Evolutionary conservation across 2,329 filamentous ascomycete genomes (phyloP), one percentile per base, ranked within the genome.

Genomic region (Venturia aucupariae): DNA sequence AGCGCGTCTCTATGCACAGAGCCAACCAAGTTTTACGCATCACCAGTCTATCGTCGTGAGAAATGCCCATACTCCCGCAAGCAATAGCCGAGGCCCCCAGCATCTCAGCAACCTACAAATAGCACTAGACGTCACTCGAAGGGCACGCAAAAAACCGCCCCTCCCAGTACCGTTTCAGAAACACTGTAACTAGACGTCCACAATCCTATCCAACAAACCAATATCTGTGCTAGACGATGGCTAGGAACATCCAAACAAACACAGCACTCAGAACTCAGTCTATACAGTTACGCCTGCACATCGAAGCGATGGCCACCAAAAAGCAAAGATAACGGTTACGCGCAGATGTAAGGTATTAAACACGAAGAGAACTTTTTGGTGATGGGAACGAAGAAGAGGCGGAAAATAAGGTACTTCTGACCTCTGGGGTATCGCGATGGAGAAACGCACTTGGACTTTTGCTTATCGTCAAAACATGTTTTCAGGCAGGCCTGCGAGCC

Each of bases 401-500:
- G 13, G 51, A 57, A 35, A n/a, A 57, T 17, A 3, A 22, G 19
- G 30, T 57, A 35, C 51, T 55, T n/a, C 10, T 51, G 24, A 17
- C 46, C 46, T 51, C 27, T 32, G 51, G 51, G 51, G 51, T 35
- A 57, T 35, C 51, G 51, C 46, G 46, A 27, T 17, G 44, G 10
- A 15, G 11, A 27, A 51, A 24, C 24, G 10, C 46, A 51, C 46
- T 51, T 11, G 13, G 15, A 57, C 11, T 57, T 54, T 54, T 54
- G 48, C 10, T 54, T 15, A 17, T 17, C 48, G 44, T 54, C 51
- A 57, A 27, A 35, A 57, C 51, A 35, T 57, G 17, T 19, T 32
- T 38, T 57, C 51, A 8, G 51, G 30, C 57, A 85, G 83, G 64
- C 82, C 82, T 48, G 81, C 78, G 66, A 86, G 76, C 63, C 82